These are phyloP conservation scores for Rhododendron ferrugineum DNA, from an alignment of 148 eudicot species.

Conservation along the genomic window DNA sequence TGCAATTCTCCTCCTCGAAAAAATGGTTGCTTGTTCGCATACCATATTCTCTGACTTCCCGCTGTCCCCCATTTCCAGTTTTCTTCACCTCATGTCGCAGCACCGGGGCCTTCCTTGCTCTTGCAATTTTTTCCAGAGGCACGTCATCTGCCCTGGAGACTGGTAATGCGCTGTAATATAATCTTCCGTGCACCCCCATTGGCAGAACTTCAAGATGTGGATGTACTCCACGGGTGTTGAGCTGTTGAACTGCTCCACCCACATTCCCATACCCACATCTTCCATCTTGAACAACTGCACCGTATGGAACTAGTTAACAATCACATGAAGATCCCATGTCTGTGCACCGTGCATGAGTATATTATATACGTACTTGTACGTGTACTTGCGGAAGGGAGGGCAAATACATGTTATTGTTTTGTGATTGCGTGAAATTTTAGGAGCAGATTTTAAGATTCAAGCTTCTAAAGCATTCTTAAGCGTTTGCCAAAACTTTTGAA, in stretches of 20 bases:
- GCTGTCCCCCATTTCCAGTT: background rate
- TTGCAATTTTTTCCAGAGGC: slow-evolving; percentile 30
- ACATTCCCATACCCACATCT: slow-evolving; percentile 32
- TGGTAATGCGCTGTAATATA: slow-evolving; percentile 36
- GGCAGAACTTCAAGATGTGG: slow-evolving; percentile 36
- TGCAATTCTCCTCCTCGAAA: background rate
- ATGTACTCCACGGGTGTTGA: slow-evolving; percentile 22
- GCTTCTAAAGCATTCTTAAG: background rate
- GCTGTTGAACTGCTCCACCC: slow-evolving; percentile 31
- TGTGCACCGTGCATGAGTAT: background rate
- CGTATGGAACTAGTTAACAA: background rate
- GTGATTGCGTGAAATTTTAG: background rate
- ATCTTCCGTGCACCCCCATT: slow-evolving; percentile 28
- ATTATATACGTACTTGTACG: background rate
- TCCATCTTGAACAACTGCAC: slow-evolving; percentile 37
- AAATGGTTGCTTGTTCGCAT: background rate
- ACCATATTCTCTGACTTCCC: background rate
- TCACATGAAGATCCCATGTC: background rate
- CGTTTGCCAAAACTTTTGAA: background rate
- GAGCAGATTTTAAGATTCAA: background rate
- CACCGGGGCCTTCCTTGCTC: slow-evolving; percentile 12
- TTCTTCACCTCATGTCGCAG: slow-evolving; percentile 22
- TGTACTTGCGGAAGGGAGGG: background rate
- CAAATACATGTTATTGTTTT: background rate
- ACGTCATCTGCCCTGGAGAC: slow-evolving; percentile 37